Evolutionary conservation across 208 protist genomes (phyloP).

Genomic region (Leishmania tropica): DNA sequence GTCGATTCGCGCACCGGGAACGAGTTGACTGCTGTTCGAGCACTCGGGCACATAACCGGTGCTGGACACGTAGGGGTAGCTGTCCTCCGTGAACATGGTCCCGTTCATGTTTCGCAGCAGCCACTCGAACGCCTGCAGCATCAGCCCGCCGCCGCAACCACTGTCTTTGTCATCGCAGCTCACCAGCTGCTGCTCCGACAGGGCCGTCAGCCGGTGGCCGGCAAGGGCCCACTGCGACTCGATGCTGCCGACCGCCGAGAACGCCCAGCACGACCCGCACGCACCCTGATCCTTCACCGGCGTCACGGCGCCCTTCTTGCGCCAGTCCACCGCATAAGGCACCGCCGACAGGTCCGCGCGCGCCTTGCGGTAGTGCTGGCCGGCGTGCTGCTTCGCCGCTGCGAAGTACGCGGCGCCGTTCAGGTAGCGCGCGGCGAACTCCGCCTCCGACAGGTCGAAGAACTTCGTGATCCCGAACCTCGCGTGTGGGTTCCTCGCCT

Average conservation of each 20-base stretch:
- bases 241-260: constrained; percentile 82
- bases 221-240: constrained; percentile 65
- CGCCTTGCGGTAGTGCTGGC: constrained; percentile 8
- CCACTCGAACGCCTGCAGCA: constrained; percentile 81
- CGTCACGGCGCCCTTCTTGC: constrained; percentile 83
- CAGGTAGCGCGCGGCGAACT: constrained; percentile 51
- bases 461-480: constrained; percentile 60
- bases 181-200: constrained; percentile 96
- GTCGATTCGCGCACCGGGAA: constrained; percentile 57
- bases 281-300: constrained; percentile 94
- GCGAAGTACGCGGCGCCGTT: constrained; percentile 43
- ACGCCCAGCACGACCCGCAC: constrained; percentile 97
- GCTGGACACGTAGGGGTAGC: constrained; percentile 45
- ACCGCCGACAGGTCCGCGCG: not conserved
- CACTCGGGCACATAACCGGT: not conserved
- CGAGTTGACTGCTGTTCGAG: constrained; percentile 9
- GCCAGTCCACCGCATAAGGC: constrained; percentile 69
- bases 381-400: constrained; percentile 15
- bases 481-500: constrained; percentile 56
- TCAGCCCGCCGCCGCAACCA: constrained; percentile 91
- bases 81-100: constrained; percentile 64
- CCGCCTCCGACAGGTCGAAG: constrained; percentile 61
- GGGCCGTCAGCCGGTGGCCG: constrained; percentile 44
- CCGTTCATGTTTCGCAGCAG: constrained; percentile 64
- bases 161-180: constrained; percentile 85